Evolutionary conservation across 495 filamentous ascomycete genomes (phyloP).

Genomic region (Talaromyces liani): DNA sequence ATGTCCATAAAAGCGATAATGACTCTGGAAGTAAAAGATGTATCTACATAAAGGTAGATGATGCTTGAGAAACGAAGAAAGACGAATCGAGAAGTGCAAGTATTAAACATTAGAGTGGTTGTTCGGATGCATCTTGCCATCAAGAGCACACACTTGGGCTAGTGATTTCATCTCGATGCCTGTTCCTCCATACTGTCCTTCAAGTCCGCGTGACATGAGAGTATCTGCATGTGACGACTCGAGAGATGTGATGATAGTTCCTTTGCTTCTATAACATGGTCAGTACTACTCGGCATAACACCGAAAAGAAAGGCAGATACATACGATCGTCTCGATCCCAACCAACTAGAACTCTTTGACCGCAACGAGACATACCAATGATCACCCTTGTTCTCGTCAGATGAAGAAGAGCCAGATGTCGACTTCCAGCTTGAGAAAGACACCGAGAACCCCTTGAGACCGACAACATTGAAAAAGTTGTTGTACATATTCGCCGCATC

Average conservation of each 20-base stretch:
- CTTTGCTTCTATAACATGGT: slow-evolving; percentile 3
- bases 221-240: neutral
- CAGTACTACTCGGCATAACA: neutral
- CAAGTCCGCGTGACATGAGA: neutral
- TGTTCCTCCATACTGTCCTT: neutral
- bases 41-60: neutral
- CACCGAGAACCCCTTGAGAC: slow-evolving; percentile 17
- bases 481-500: slow-evolving; percentile 74
- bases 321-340: neutral
- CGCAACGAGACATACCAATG: slow-evolving; percentile 1
- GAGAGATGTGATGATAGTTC: neutral
- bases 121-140: neutral
- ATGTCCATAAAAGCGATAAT: neutral
- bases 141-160: neutral
- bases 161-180: neutral
- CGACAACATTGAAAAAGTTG: slow-evolving; percentile 23
- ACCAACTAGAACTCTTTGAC: neutral
- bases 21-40: neutral
- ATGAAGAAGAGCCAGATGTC: neutral
- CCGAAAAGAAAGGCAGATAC: neutral
- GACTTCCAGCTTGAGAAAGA: neutral
- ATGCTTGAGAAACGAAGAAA: neutral
- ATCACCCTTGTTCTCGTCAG: neutral
- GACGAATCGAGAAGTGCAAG: neutral
- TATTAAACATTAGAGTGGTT: neutral